Conservation (phyloP, 192 early-diverging fungal species). For the Backusella tuberculispora region DNA sequence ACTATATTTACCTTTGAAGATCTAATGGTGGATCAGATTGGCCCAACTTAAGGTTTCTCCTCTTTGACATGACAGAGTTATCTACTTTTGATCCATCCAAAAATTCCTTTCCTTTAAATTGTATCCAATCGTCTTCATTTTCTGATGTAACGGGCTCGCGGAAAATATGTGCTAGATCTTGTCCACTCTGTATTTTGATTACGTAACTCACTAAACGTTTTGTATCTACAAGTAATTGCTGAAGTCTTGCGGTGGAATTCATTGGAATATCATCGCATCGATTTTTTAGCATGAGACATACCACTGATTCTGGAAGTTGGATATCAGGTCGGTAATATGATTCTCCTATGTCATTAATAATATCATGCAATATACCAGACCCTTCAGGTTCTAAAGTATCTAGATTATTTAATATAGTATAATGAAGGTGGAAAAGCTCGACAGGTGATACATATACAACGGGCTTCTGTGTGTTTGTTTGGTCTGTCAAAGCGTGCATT, state of each 20-base stretch:
- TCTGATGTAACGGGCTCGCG: slow-evolving; percentile 67
- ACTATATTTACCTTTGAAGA: slow-evolving; percentile 21
- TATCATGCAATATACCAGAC: slow-evolving; percentile 68
- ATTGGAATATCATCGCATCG: slow-evolving; percentile 64
- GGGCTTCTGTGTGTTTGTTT: slow-evolving; percentile 77
- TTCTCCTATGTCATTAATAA: slow-evolving; percentile 69
- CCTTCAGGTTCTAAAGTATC: slow-evolving; percentile 70
- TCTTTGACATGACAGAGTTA: slow-evolving; percentile 3
- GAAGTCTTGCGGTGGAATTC: slow-evolving; percentile 45
- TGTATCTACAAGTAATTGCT: slow-evolving; percentile 82
- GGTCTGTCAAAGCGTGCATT: slow-evolving; percentile 88
- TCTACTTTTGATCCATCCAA: neutral
- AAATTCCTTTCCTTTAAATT: slow-evolving; percentile 48
- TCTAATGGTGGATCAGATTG: slow-evolving; percentile 24
- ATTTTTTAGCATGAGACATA: slow-evolving; percentile 70
- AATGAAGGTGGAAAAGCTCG: slow-evolving; percentile 93
- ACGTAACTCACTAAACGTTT: slow-evolving; percentile 86
- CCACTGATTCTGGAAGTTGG: slow-evolving; percentile 49
- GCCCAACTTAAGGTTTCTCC: slow-evolving; percentile 12
- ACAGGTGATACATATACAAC: slow-evolving; percentile 85
- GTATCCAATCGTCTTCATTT: slow-evolving; percentile 74
- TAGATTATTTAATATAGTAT: slow-evolving; percentile 77
- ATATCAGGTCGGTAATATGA: slow-evolving; percentile 45
- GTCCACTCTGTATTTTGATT: slow-evolving; percentile 81
- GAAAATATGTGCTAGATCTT: slow-evolving; percentile 83